Base-by-base conservation (phyloP, 2,329 filamentous ascomycete species). In the Pseudonectria buxi region DNA sequence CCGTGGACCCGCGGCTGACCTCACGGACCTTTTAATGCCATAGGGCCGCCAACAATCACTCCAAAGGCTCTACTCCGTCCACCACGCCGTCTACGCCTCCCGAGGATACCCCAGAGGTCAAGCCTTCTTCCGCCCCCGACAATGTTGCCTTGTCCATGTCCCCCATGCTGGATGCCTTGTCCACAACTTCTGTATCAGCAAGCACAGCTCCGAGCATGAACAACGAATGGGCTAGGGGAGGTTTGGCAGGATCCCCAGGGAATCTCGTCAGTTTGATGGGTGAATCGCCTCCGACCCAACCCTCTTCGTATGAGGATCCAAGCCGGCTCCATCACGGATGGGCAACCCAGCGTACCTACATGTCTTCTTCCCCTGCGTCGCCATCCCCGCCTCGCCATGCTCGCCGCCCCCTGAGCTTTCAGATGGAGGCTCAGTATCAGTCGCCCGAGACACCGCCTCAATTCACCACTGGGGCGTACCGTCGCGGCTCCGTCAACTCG, bases 361-460 rank as follows among this genome's bases (percentile, higher is more conserved):
- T 64, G 53, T 65, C 61, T 25, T 61, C 65, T 13, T 67, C 68
- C 18, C 61, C 65, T 6, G 56, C 67, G 1, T 71, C 69, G 1
- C 49, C 58, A 27, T 65, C 62, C 9, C 59, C 63, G 26, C 60
- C 58, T 12, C 57, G 50, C 16, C 53, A 48, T 36, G 45, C 55
- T 26, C 61, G 63, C 36, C 65, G 71, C 16, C 71, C 72, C 5
- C 53, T 75, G 41, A 78, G 74, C 55, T 75, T 69, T 49, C 74
- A 78, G 30, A 65, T 69, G 59, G 71, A 72, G 24, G 51, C 57
- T 10, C 63, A 66, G 6, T 66, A 67, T 44, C 60, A 61, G 18
- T 56, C 63, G 3, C 58, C 62, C 6, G 65, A 68, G 34, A 57
- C 60, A 2, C 60, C 65, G 11, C 56, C 62, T 9, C 61, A 61